These are phyloP conservation scores for Boechera stricta DNA, from an alignment of 345 rosid species.

Conservation along the genomic window DNA sequence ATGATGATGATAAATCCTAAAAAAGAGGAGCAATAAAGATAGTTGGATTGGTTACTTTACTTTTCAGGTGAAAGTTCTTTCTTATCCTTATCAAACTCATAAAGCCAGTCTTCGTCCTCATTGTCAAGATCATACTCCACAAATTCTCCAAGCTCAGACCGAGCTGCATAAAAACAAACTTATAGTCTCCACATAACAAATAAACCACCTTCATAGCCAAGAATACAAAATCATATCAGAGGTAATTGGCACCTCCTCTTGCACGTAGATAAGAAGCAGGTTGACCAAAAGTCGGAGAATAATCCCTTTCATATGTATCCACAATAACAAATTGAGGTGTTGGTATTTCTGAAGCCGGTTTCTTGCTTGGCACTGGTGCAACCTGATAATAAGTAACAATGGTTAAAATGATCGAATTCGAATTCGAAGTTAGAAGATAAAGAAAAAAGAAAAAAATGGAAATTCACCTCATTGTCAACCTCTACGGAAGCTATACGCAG, in stretches of 20 bases:
- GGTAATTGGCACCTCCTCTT: conserved; percentile 75
- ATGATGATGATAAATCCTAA: background rate
- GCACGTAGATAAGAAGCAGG: conserved; percentile 92
- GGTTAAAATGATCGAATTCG: background rate
- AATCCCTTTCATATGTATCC: conserved; percentile 92
- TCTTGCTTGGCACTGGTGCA: conserved; percentile 69
- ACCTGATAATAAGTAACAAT: conserved; percentile 43
- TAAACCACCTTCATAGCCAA: background rate
- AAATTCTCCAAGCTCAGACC: conserved; percentile 98
- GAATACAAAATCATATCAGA: background rate
- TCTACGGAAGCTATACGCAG: conserved; percentile 65
- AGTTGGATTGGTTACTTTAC: conserved; percentile 46
- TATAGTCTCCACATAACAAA: background rate
- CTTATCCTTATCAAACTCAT: conserved; percentile 63
- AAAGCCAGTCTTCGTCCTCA: conserved; percentile 98
- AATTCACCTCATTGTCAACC: conserved; percentile 57
- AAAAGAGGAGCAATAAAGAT: background rate
- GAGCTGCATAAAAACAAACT: conserved; percentile 57
- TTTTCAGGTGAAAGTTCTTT: conserved; percentile 70
- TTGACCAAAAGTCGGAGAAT: conserved; percentile 74
- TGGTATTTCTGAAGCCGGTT: conserved; percentile 80
- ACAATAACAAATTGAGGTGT: conserved; percentile 89
- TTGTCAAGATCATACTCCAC: conserved; percentile 97
- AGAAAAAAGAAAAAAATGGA: background rate
- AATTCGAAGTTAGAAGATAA: background rate